Evolutionary conservation across 2,329 filamentous ascomycete species (phyloP), one percentile per base, ranked within the genome.

Genomic region (Penicillium sp.): DNA sequence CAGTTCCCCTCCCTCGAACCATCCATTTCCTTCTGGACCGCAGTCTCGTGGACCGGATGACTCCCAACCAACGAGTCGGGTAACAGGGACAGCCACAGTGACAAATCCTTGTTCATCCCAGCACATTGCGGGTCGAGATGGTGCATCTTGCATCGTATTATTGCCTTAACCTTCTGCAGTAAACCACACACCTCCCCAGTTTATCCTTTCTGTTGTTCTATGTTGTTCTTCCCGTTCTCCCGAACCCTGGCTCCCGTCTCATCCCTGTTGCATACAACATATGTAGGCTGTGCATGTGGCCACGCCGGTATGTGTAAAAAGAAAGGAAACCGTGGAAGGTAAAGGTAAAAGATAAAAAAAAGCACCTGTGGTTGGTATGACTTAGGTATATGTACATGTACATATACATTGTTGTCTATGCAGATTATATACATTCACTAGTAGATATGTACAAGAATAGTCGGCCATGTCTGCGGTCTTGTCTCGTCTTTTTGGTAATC

Each of bases 41-140:
- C 55, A 54, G 55, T 43, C 55, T 57, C 55, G 55, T 57, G 55
- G 55, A 46, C 50, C 50, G 50, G 21, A 48, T 57, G 49, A 45
- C 45, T 27, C 44, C 50, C 44, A 53, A 19, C 34, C 44, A 41
- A 47, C 49, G 27, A 57, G 19, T 57, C 36, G 43, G 36, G 54
- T 38, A 23, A 23, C 44, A 19, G 50, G 11, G 23, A 33, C 44
- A 54, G 16, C 50, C 55, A 49, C 50, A 45, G 27, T 47, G 16
- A 31, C 19, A 49, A 49, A 54, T 34, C 41, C 34, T 15, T 31
- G 33, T 27, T 21, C 21, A 13, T 39, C 33, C 21, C 21, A 25
- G 21, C 19, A n/a, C 15, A 13, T 36, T 47, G 15, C 45, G 21
- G 31, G 19, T 47, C 3, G 6, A 16, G 45, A 16, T 36, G 31